Percentiles rank a stretch among this genome's conserved stretches.
Evolutionary conservation across 1,284 basidiomycete genomes (phyloP).

Genomic region (Erythrobasidium hasegawianum): DNA sequence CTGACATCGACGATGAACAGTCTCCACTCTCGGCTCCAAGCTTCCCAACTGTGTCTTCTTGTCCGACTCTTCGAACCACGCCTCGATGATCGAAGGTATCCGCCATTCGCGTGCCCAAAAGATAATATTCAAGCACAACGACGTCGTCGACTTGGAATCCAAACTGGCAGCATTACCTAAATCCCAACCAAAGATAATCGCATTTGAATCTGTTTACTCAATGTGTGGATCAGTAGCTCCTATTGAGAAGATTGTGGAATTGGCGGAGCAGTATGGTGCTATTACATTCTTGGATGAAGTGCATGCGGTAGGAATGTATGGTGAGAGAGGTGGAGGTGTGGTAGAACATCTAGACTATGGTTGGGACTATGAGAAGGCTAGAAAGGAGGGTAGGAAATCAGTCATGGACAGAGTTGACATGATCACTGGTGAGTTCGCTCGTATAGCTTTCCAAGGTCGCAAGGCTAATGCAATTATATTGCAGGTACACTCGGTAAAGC

Average conservation of each 20-base stretch:
- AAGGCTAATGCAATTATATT: no score
- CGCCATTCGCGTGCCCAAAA: slow-evolving; percentile 91
- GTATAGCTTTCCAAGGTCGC: no score
- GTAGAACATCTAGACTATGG: slow-evolving; percentile 98
- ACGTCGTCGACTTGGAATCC: slow-evolving; percentile 84
- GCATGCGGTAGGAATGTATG: slow-evolving; percentile 73
- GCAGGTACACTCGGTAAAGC: slow-evolving; percentile 86
- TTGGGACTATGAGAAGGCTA: slow-evolving; percentile 60
- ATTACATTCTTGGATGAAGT: slow-evolving; percentile 98
- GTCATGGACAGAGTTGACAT: slow-evolving; percentile 96
- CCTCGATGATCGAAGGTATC: slow-evolving; percentile 99
- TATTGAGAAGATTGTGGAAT: slow-evolving; percentile 91
- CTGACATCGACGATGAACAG: slow-evolving; percentile 23
- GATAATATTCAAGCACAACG: slow-evolving; percentile 98
- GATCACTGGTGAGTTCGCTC: slow-evolving; percentile 52
- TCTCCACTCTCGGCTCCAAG: slow-evolving; percentile 90
- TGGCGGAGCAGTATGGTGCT: slow-evolving; percentile 95
- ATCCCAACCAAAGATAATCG: slow-evolving; percentile 70
- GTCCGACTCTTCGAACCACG: slow-evolving; percentile 94
- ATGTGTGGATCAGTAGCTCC: slow-evolving; percentile 99
- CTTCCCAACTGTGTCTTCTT: slow-evolving; percentile 94
- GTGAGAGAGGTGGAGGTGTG: slow-evolving; percentile 93
- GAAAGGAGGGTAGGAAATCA: slow-evolving; percentile 69
- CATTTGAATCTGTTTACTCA: slow-evolving; percentile 98
- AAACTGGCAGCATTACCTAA: slow-evolving; percentile 84